Percentiles rank a stretch among this genome's conserved stretches.
Conservation (phyloP, 2,329 filamentous ascomycete species). For the Sporothrix dimorphospora region DNA sequence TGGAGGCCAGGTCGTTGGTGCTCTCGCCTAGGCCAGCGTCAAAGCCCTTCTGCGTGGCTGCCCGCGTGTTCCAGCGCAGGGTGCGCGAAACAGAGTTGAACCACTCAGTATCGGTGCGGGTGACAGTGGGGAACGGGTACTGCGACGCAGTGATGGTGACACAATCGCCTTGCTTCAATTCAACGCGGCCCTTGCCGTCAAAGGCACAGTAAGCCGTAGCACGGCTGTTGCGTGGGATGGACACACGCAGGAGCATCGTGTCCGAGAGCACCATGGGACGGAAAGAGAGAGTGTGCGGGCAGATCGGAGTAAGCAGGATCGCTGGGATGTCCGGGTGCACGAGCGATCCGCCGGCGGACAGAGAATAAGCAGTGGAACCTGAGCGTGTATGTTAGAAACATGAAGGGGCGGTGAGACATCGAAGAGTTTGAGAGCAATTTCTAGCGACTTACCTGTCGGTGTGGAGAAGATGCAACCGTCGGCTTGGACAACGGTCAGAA, state of each 20-base stretch:
- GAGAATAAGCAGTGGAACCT: constrained; percentile 89
- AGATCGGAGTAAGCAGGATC: constrained; percentile 95
- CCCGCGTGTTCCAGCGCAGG: constrained; percentile 91
- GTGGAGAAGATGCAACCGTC: constrained; percentile 98
- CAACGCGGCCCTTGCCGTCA: constrained; percentile 93
- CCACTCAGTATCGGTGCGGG: constrained; percentile 89
- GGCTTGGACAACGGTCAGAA: constrained; percentile 92
- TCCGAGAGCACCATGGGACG: constrained; percentile 97
- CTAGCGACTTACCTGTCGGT: constrained; percentile 67
- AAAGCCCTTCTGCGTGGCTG: constrained; percentile 90
- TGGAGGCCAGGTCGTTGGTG: constrained; percentile 51
- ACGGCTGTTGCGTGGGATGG: constrained; percentile 80
- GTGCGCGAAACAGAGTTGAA: constrained; percentile 94
- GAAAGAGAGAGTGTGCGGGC: constrained; percentile 95
- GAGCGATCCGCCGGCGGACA: constrained; percentile 91
- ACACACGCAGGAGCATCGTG: constrained; percentile 87
- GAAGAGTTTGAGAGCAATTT: neutral
- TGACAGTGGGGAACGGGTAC: constrained; percentile 96
- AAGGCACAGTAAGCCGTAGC: constrained; percentile 97
- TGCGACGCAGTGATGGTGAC: constrained; percentile 95
- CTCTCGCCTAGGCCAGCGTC: constrained; percentile 50
- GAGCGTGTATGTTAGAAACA: neutral
- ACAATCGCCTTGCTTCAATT: constrained; percentile 89
- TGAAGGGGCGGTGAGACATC: neutral
- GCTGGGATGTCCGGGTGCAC: constrained; percentile 97